These are phyloP conservation scores for Thelonectria blattea DNA, from an alignment of 2,329 filamentous ascomycete genomes.

Conservation along the genomic window DNA sequence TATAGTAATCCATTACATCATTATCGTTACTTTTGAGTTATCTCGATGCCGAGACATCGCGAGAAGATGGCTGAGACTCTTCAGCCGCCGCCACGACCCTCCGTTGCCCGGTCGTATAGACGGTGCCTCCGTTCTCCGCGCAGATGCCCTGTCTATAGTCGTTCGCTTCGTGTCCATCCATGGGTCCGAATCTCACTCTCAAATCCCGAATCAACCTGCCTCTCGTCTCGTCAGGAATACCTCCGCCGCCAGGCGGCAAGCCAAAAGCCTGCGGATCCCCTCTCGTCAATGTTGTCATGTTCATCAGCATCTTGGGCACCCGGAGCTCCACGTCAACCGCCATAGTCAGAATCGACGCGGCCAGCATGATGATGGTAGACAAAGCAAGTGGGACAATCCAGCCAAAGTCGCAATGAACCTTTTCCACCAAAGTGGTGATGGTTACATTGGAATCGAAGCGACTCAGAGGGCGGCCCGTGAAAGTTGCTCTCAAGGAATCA, in stretches of 20 bases:
- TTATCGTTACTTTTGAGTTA: background rate
- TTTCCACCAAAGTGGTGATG: background rate
- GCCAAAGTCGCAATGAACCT: background rate
- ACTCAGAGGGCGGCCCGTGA: background rate
- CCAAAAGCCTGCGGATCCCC: background rate
- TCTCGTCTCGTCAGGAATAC: slow-evolving; percentile 5
- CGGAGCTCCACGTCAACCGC: slow-evolving; percentile 10
- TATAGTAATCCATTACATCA: background rate
- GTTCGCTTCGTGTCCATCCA: background rate
- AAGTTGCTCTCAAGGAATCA: background rate
- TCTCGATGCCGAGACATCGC: background rate
- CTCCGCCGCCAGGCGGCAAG: slow-evolving; percentile 1
- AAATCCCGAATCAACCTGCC: background rate
- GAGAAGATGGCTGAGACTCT: background rate
- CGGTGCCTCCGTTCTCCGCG: slow-evolving; percentile 1
- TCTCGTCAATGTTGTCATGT: slow-evolving; percentile 13
- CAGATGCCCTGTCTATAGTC: slow-evolving; percentile 3
- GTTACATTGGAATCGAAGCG: slow-evolving; percentile 1
- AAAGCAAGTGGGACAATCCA: slow-evolving; percentile 11
- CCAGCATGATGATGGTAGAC: slow-evolving; percentile 1
- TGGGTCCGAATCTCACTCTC: background rate
- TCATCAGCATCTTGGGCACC: slow-evolving; percentile 16
- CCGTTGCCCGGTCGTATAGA: background rate
- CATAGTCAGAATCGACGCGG: slow-evolving; percentile 9
- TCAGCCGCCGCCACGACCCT: background rate